Evolutionary conservation across 192 early-diverging fungal genomes (phyloP).

Genomic region (Thamnidium elegans): DNA sequence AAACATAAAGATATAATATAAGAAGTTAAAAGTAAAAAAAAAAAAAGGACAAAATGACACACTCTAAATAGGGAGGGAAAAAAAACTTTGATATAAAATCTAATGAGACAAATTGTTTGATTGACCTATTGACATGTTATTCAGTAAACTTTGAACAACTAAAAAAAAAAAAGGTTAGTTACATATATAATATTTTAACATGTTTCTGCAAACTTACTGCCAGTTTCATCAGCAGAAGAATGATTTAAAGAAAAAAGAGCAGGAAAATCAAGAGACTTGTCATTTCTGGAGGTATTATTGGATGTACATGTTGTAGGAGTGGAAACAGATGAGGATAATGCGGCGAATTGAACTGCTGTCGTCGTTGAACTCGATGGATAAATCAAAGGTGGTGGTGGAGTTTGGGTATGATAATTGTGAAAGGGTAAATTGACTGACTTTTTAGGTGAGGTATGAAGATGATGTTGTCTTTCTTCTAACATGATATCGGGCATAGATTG

Average conservation of each 20-base stretch:
- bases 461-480: constrained; percentile 8
- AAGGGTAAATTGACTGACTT: not conserved
- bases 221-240: constrained; percentile 15
- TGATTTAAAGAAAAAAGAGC: constrained; percentile 14
- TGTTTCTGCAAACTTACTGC: constrained; percentile 1
- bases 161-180: not conserved
- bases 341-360: constrained; percentile 5
- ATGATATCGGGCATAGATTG: constrained; percentile 15
- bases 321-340: not conserved
- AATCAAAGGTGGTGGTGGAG: constrained; percentile 6
- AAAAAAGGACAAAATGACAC: not conserved
- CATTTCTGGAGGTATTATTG: not conserved
- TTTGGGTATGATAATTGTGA: constrained; percentile 11
- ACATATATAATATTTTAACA: not conserved
- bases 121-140: constrained; percentile 14
- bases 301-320: not conserved
- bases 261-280: constrained; percentile 12
- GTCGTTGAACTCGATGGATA: not conserved
- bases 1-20: too few species aligned
- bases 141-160: constrained; percentile 15
- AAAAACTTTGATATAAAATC: not conserved
- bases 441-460: constrained; percentile 3
- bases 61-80: too few species aligned
- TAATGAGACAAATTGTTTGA: constrained; percentile 11
- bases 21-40: constrained; percentile 1